Conservation (phyloP, 2,329 filamentous ascomycete species). For the Didymosphaeria variabile region DNA sequence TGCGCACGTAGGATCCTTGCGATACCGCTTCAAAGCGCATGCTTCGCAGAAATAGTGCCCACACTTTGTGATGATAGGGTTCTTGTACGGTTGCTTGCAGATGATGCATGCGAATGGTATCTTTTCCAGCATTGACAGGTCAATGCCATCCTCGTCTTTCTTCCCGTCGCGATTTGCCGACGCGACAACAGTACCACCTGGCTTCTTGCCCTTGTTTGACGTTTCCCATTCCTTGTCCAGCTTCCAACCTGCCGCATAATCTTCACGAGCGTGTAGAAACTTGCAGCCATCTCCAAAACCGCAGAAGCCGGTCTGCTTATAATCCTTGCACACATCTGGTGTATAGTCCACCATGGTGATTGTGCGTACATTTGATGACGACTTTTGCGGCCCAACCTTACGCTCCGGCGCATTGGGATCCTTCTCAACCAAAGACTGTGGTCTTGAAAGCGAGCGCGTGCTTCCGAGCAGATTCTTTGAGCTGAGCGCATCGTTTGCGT, state of each 20-base stretch:
- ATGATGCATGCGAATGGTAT: conserved; percentile 93
- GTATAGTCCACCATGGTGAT: conserved; percentile 91
- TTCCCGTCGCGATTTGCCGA: conserved; percentile 62
- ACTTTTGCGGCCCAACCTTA: conserved; percentile 85
- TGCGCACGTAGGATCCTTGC: conserved; percentile 85
- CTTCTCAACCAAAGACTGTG: conserved; percentile 73
- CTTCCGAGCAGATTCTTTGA: conserved; percentile 68
- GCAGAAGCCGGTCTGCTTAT: conserved; percentile 74
- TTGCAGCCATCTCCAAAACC: conserved; percentile 84
- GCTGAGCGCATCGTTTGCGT: conserved; percentile 59
- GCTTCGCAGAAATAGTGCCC: conserved; percentile 95
- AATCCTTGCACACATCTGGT: conserved; percentile 95
- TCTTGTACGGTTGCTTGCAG: conserved; percentile 79
- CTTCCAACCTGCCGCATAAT: conserved; percentile 93
- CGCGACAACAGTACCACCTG: conserved; percentile 62
- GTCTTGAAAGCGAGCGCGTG: conserved; percentile 59
- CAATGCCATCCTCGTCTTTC: conserved; percentile 63
- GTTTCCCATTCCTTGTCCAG: conserved; percentile 94
- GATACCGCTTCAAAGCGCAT: conserved; percentile 86
- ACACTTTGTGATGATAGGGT: conserved; percentile 86
- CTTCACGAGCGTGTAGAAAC: conserved; percentile 77
- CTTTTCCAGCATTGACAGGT: conserved; percentile 77
- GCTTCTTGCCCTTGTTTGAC: conserved; percentile 70
- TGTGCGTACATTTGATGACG: conserved; percentile 86
- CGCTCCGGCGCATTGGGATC: conserved; percentile 77